Conservation (phyloP, 768 basidiomycete species). For the Russula olivacea region DNA sequence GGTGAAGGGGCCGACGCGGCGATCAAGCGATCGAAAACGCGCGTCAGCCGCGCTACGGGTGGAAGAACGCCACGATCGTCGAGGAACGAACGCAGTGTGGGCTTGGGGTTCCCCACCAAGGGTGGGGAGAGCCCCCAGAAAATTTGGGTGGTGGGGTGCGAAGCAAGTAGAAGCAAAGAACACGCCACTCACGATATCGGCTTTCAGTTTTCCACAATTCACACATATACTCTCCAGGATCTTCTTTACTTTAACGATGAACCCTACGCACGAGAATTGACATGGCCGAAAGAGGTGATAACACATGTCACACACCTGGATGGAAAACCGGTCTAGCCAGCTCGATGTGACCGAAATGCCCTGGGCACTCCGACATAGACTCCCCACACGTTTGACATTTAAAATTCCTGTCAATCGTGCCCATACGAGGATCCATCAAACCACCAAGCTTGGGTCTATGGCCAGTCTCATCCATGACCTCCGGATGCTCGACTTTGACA, state of each 20-base stretch:
- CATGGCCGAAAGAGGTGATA: not conserved
- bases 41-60: slow-evolving; percentile 67
- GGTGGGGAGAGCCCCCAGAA: slow-evolving; percentile 98
- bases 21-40: slow-evolving; percentile 95
- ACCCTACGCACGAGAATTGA: slow-evolving; percentile 46
- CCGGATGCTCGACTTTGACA: slow-evolving; percentile 96
- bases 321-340: slow-evolving; percentile 96
- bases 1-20: slow-evolving; percentile 69
- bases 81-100: slow-evolving; percentile 73
- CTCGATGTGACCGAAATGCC: slow-evolving; percentile 99
- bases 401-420: slow-evolving; percentile 94
- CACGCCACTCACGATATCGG: slow-evolving; percentile 88
- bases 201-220: slow-evolving; percentile 96
- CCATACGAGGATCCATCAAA: slow-evolving; percentile 97
- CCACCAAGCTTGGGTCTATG: slow-evolving; percentile 90
- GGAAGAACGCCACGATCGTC: slow-evolving; percentile 81
- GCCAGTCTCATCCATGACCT: slow-evolving; percentile 94
- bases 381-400: slow-evolving; percentile 99
- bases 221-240: slow-evolving; percentile 98
- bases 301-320: slow-evolving; percentile 56
- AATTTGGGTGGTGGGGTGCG: slow-evolving; percentile 88
- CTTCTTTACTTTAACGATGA: slow-evolving; percentile 99
- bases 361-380: slow-evolving; percentile 99
- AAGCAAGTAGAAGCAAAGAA: slow-evolving; percentile 84
- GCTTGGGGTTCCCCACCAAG: slow-evolving; percentile 90